These are phyloP conservation scores for Saitoella complicata DNA, from an alignment of 805 yeast genomes.

Conservation along the genomic window DNA sequence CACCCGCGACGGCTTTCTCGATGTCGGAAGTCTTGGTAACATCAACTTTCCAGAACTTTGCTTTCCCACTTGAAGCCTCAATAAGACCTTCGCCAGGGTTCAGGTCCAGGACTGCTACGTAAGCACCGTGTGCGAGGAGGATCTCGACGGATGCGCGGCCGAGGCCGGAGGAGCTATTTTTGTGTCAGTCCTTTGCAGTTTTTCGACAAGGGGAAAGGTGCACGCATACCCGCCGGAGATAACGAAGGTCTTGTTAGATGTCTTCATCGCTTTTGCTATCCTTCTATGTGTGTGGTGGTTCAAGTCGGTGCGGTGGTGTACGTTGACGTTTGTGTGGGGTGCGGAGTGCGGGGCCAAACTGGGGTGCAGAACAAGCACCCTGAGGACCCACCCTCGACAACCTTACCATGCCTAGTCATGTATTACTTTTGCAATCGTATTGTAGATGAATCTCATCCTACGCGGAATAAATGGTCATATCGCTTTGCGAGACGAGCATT, in stretches of 20 bases:
- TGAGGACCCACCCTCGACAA: too few species aligned
- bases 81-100: slow-evolving; percentile 1
- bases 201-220: not conserved
- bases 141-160: slow-evolving; percentile 7
- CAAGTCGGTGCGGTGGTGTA: too few species aligned
- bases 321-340: too few species aligned
- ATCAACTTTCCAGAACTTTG: slow-evolving; percentile 5
- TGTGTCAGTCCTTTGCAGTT: not conserved
- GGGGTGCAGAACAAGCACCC: too few species aligned
- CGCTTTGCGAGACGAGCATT: too few species aligned
- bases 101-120: slow-evolving; percentile 8
- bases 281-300: too few species aligned
- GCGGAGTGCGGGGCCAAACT: too few species aligned
- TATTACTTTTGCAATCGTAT: too few species aligned
- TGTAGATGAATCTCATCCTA: too few species aligned
- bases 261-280: slow-evolving; percentile 2
- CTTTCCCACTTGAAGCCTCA: not conserved
- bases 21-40: slow-evolving; percentile 4
- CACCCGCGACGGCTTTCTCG: slow-evolving; percentile 6
- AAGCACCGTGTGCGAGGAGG: slow-evolving; percentile 5
- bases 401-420: too few species aligned
- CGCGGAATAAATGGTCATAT: too few species aligned
- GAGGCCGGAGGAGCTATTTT: slow-evolving; percentile 6
- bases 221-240: slow-evolving; percentile 9
- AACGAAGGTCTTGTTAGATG: slow-evolving; percentile 4